These are phyloP conservation scores for Sordaria brevicollis DNA, from an alignment of 495 filamentous ascomycete species.

Conservation along the genomic window DNA sequence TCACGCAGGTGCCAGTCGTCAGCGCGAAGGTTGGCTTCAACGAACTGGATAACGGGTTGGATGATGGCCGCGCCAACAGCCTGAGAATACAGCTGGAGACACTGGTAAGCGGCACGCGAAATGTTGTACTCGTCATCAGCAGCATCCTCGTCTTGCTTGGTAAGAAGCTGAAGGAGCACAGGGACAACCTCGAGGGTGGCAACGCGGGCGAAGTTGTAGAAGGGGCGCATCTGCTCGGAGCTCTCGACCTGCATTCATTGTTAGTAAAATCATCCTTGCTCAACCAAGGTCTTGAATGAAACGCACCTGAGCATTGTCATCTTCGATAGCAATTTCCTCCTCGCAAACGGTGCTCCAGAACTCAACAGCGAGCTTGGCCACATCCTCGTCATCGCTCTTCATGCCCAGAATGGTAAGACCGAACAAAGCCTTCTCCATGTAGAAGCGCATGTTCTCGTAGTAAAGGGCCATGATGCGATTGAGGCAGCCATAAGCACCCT, in stretches of 20 bases:
- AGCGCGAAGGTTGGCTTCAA: constrained; percentile 78
- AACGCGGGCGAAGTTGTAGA: constrained; percentile 84
- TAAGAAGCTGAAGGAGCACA: constrained; percentile 76
- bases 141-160: constrained; percentile 96
- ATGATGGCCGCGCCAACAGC: constrained; percentile 76
- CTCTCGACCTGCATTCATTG: constrained; percentile 46
- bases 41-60: constrained; percentile 72
- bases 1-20: constrained; percentile 91
- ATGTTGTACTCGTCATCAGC: constrained; percentile 95
- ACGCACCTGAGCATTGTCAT: constrained; percentile 80
- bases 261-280: constrained; percentile 9
- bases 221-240: constrained; percentile 67
- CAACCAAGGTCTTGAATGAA: background rate
- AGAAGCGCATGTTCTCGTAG: constrained; percentile 99
- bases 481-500: constrained; percentile 89
- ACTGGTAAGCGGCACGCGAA: constrained; percentile 91
- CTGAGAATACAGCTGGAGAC: constrained; percentile 88
- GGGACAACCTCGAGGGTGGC: constrained; percentile 89
- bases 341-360: constrained; percentile 99
- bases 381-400: constrained; percentile 96
- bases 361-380: constrained; percentile 93
- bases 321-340: constrained; percentile 93
- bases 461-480: constrained; percentile 98
- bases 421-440: constrained; percentile 99
- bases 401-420: constrained; percentile 97